Evolutionary conservation across 169 alveolate genomes (phyloP).

Genomic region (Cryptosporidium sp.): DNA sequence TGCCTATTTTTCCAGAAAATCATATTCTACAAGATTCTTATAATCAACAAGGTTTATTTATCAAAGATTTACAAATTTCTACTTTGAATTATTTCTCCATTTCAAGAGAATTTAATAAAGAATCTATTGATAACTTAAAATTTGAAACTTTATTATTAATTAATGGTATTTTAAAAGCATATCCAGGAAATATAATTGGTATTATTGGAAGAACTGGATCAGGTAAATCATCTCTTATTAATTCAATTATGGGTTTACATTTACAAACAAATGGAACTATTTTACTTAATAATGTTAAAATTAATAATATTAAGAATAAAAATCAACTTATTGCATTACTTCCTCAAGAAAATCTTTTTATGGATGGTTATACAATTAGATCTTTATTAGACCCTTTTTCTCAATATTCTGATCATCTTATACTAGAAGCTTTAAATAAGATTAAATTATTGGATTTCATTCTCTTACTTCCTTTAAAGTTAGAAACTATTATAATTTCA

Average conservation of each 20-base stretch:
- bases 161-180: constrained; percentile 1
- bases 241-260: constrained; percentile 83
- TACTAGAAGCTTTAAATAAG: neutral
- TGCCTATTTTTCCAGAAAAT: neutral
- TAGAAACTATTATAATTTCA: constrained; percentile 9
- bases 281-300: neutral
- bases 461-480: neutral
- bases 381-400: constrained; percentile 48
- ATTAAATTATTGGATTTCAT: neutral
- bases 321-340: constrained; percentile 42
- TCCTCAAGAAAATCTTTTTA: constrained; percentile 33
- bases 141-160: constrained; percentile 10
- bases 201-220: constrained; percentile 93
- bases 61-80: constrained; percentile 12
- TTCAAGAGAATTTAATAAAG: neutral
- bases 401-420: constrained; percentile 7
- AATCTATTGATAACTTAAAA: neutral
- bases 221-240: constrained; percentile 88
- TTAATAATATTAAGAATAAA: neutral
- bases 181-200: constrained; percentile 84
- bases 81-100: neutral
- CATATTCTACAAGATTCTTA: neutral
- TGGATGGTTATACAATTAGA: constrained; percentile 44
- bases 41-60: constrained; percentile 13
- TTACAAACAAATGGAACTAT: constrained; percentile 15